These are phyloP conservation scores for Aspergillus indologenus DNA, from an alignment of 495 filamentous ascomycete species.

Conservation along the genomic window DNA sequence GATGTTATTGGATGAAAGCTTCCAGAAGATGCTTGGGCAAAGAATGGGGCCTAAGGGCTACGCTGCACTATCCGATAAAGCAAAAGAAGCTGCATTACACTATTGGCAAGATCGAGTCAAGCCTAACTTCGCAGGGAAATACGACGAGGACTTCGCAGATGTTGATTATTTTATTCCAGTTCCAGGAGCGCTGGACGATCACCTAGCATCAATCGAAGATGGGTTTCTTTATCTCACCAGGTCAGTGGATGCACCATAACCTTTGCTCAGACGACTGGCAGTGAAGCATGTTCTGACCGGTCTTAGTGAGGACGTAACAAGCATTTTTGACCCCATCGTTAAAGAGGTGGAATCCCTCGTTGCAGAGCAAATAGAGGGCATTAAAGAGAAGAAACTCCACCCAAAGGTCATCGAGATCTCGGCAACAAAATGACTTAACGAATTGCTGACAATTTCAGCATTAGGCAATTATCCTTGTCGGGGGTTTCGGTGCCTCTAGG, in stretches of 20 bases:
- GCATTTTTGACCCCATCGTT: conserved; percentile 58
- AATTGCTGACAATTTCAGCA: conserved; percentile 6
- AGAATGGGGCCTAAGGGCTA: conserved; percentile 21
- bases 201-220: conserved; percentile 7
- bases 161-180: conserved; percentile 20
- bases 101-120: conserved; percentile 33
- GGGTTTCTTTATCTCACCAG: conserved; percentile 21
- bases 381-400: conserved; percentile 13
- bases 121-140: conserved; percentile 7
- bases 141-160: conserved; percentile 14
- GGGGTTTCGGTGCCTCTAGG: conserved; percentile 66
- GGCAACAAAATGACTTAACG: conserved; percentile 10
- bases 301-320: conserved; percentile 39
- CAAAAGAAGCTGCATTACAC: conserved; percentile 4
- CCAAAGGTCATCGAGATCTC: conserved; percentile 14
- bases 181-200: conserved; percentile 20
- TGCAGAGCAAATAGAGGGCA: conserved; percentile 51
- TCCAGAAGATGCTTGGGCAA: conserved; percentile 41
- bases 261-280: neutral
- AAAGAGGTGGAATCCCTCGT: conserved; percentile 57
- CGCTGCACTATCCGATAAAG: conserved; percentile 7
- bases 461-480: conserved; percentile 63
- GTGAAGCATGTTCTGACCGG: too few species aligned
- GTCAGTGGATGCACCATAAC: conserved; percentile 11
- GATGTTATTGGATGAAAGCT: conserved; percentile 50